These are phyloP conservation scores for Neckera pumila DNA, from an alignment of 225 moss, liverwort and hornwort species.

Conservation along the genomic window DNA sequence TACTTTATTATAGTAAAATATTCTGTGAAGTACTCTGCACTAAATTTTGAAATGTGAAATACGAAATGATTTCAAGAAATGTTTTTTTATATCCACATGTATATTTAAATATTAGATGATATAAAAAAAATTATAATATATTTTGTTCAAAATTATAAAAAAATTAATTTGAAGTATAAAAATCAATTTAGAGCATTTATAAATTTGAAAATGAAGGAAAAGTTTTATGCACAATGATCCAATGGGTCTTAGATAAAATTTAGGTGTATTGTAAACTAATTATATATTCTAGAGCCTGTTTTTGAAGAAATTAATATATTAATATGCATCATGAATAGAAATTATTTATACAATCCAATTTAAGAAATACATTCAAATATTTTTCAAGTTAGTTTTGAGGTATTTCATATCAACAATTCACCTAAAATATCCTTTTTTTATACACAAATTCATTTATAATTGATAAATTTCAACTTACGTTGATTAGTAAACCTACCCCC, in stretches of 20 bases:
- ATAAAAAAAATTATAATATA: no score
- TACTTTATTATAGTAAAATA: neutral
- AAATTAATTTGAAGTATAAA: neutral
- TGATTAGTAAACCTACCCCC: accelerated
- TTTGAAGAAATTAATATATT: neutral
- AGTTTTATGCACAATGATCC: neutral
- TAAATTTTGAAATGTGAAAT: neutral
- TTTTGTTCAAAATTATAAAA: neutral
- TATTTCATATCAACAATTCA: neutral
- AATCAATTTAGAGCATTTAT: neutral
- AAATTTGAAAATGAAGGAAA: neutral
- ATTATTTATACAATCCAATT: accelerated
- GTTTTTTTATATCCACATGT: neutral
- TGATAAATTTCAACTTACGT: neutral
- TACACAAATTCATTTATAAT: neutral
- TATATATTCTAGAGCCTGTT: no score
- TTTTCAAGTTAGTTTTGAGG: neutral
- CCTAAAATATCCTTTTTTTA: no score
- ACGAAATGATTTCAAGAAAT: neutral
- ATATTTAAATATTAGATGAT: neutral
- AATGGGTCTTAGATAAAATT: neutral
- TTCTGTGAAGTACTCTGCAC: no score
- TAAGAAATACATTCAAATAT: neutral
- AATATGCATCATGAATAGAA: neutral
- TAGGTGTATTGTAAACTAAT: neutral